phyloP scores from a whole-genome alignment of 2,329 filamentous ascomycete genomes.

The Apiospora phragmitis region DNA sequence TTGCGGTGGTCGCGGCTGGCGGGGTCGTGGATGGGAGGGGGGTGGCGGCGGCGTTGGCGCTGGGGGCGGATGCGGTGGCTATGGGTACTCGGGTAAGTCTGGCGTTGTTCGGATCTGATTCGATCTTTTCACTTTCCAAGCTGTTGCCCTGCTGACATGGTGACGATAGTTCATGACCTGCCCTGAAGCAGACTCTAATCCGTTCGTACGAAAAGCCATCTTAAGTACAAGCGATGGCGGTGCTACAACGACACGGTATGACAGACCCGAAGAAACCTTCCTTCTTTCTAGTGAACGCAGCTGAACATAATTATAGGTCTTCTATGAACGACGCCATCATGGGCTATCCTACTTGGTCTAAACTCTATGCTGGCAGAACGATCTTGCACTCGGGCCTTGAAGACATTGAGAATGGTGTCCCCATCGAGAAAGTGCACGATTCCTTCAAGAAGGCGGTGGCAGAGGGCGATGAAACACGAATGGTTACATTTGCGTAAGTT shows the following conservation, averaged over 20 bases:
- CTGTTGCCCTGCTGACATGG: background rate
- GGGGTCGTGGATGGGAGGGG: conserved; percentile 47
- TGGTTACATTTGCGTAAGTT: background rate
- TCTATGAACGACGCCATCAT: background rate
- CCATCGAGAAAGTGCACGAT: background rate
- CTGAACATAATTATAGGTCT: background rate
- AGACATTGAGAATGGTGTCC: background rate
- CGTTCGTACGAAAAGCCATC: background rate
- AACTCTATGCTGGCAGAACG: background rate
- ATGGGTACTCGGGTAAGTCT: conserved; percentile 30
- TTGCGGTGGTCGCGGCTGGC: conserved; percentile 43
- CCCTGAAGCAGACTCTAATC: background rate
- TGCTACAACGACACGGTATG: background rate
- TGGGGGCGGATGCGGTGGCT: conserved; percentile 38
- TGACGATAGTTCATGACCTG: background rate
- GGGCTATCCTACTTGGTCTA: background rate
- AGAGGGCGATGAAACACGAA: background rate
- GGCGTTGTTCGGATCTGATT: no score
- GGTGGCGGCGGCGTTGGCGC: conserved; percentile 44
- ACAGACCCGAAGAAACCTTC: background rate
- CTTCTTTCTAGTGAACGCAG: background rate
- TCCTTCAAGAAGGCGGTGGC: background rate
- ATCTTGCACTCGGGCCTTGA: background rate
- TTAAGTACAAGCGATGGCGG: background rate
- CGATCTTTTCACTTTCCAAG: background rate